Conservation (phyloP, 2,329 filamentous ascomycete genomes). For the Botrytis cinerea region DNA sequence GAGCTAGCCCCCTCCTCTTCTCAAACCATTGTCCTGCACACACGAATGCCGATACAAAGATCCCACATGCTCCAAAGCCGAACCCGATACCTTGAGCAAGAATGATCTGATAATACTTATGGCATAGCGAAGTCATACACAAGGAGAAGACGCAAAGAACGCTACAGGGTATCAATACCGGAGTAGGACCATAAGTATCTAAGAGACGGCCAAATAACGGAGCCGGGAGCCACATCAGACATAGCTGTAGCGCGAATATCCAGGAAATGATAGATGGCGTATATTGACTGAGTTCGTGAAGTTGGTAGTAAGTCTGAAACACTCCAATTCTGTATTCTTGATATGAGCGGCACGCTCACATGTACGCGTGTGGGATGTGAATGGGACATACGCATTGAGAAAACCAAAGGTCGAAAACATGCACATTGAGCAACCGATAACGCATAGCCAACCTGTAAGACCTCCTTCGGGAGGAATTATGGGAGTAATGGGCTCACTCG, state of each 20-base stretch:
- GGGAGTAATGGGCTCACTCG: neutral
- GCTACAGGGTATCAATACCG: constrained; percentile 53
- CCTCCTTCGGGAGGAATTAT: neutral
- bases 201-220: constrained; percentile 62
- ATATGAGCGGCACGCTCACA: neutral
- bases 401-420: constrained; percentile 15
- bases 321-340: constrained; percentile 18
- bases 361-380: neutral
- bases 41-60: constrained; percentile 47
- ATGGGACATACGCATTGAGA: constrained; percentile 11
- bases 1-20: constrained; percentile 48
- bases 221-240: constrained; percentile 44
- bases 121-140: constrained; percentile 63
- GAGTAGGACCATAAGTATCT: constrained; percentile 62
- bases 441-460: neutral
- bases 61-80: constrained; percentile 47
- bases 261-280: constrained; percentile 18
- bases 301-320: constrained; percentile 25
- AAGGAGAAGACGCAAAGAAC: constrained; percentile 60
- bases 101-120: constrained; percentile 55
- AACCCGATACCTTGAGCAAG: constrained; percentile 50
- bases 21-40: constrained; percentile 51
- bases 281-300: constrained; percentile 5
- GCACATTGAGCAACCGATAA: neutral
- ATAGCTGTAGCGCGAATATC: constrained; percentile 23